phyloP scores from a whole-genome alignment of 148 eudicot genomes.

The Hydrangea macrophylla region DNA sequence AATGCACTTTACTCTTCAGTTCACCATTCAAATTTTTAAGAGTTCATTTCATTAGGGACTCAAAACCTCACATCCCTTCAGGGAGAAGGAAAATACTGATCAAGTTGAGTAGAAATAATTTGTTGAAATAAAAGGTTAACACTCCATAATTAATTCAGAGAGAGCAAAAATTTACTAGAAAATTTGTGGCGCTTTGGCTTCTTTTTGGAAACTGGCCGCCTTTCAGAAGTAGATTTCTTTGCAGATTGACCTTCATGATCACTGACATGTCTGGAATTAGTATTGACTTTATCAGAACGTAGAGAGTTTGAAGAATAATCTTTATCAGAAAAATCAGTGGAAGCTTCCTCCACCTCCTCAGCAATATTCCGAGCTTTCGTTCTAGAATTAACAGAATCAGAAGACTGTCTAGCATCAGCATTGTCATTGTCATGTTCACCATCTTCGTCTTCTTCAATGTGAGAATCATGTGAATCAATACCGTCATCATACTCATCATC shows the following conservation, averaged over 20 bases:
- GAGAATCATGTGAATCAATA: conserved; percentile 71
- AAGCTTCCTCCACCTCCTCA: conserved; percentile 41
- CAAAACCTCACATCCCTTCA: too few species aligned
- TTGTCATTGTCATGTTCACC: conserved; percentile 30
- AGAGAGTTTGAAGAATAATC: conserved; percentile 33
- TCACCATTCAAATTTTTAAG: neutral
- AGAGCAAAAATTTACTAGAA: conserved; percentile 40
- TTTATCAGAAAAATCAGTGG: conserved; percentile 24
- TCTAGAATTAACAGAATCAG: conserved; percentile 19
- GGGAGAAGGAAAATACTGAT: neutral
- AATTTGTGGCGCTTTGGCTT: conserved; percentile 56
- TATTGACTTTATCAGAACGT: conserved; percentile 26
- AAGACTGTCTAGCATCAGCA: conserved; percentile 31
- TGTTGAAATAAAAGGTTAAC: neutral
- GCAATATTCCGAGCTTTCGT: conserved; percentile 24
- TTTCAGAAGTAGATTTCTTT: conserved; percentile 38
- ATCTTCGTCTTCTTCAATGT: conserved; percentile 51
- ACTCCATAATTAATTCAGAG: neutral
- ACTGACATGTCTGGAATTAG: conserved; percentile 31
- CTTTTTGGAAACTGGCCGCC: conserved; percentile 47
- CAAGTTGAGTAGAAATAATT: neutral
- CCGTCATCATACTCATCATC: conserved; percentile 95
- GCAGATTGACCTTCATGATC: conserved; percentile 36
- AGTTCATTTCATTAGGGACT: neutral
- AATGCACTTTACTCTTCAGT: too few species aligned